Conservation (phyloP, 352 stramenopile genomes). For the Phytophthora megakarya region DNA sequence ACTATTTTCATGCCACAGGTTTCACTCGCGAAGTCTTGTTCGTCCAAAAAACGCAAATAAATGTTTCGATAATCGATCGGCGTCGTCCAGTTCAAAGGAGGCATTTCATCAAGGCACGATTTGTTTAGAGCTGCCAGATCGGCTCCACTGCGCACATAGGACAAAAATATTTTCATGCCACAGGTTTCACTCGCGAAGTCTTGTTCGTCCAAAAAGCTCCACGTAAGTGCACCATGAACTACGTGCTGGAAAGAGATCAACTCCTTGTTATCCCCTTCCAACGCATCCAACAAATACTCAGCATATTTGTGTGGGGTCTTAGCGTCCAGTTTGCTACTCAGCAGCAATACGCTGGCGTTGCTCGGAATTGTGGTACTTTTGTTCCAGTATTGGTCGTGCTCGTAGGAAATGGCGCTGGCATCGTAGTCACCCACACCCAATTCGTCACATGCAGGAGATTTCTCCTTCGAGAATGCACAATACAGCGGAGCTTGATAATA, state of each 20-base stretch:
- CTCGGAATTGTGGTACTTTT: conserved; percentile 37
- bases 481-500: conserved; percentile 34
- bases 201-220: conserved; percentile 23
- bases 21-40: conserved; percentile 17
- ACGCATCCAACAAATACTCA: neutral
- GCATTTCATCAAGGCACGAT: conserved; percentile 34
- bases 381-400: conserved; percentile 56
- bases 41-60: conserved; percentile 23
- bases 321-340: conserved; percentile 48
- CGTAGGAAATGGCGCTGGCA: conserved; percentile 31
- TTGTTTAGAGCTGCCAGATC: conserved; percentile 16
- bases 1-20: conserved; percentile 35
- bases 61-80: neutral
- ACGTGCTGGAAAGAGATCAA: conserved; percentile 47
- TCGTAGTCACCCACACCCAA: conserved; percentile 16
- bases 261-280: conserved; percentile 37
- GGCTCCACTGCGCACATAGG: conserved; percentile 36
- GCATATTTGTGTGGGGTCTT: conserved; percentile 56
- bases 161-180: conserved; percentile 24
- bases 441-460: conserved; percentile 25
- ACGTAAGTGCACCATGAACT: conserved; percentile 30
- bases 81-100: conserved; percentile 28
- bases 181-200: conserved; percentile 30
- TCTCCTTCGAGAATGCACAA: conserved; percentile 54
- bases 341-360: conserved; percentile 40